A percentile compares a stretch with the other conserved stretches of the same genome.
Conservation (phyloP, 1,284 basidiomycete species). For the Sporisorium graminicola region DNA sequence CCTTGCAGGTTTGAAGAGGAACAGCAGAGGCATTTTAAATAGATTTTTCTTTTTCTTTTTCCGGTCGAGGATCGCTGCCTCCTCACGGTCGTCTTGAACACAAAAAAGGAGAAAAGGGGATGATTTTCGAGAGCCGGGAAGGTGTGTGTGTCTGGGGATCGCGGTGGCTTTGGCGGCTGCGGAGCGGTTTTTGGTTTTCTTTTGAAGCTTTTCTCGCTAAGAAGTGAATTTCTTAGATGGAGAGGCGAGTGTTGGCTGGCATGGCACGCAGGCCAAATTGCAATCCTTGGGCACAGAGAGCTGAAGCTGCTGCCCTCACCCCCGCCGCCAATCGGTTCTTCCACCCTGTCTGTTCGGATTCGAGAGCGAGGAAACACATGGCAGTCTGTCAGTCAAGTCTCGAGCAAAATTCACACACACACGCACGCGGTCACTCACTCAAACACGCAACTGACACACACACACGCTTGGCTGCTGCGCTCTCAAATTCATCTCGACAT, state of each 20-base stretch:
- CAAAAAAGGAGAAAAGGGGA: not conserved
- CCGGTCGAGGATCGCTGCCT: too few species aligned
- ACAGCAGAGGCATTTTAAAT: too few species aligned
- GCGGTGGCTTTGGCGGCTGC: too few species aligned
- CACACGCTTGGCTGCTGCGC: not conserved
- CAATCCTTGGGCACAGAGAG: too few species aligned
- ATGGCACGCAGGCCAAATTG: not conserved
- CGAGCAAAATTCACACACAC: not conserved
- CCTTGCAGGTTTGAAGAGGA: too few species aligned
- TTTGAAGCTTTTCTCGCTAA: not conserved
- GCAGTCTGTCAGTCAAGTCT: not conserved
- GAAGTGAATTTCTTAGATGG: not conserved
- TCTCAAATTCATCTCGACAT: too few species aligned
- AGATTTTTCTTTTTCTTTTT: too few species aligned
- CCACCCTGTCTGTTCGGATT: not conserved
- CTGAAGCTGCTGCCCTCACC: not conserved
- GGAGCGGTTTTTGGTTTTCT: not conserved
- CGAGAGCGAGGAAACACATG: not conserved
- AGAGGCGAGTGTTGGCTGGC: not conserved
- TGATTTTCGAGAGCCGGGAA: too few species aligned
- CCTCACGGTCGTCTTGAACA: too few species aligned
- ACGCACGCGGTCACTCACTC: not conserved
- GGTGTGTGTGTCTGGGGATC: too few species aligned
- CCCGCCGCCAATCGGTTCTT: conserved; percentile 15
- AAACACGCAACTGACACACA: not conserved